These are phyloP conservation scores for Pichia sp. DNA, from an alignment of 1,139 yeast species.

Conservation along the genomic window DNA sequence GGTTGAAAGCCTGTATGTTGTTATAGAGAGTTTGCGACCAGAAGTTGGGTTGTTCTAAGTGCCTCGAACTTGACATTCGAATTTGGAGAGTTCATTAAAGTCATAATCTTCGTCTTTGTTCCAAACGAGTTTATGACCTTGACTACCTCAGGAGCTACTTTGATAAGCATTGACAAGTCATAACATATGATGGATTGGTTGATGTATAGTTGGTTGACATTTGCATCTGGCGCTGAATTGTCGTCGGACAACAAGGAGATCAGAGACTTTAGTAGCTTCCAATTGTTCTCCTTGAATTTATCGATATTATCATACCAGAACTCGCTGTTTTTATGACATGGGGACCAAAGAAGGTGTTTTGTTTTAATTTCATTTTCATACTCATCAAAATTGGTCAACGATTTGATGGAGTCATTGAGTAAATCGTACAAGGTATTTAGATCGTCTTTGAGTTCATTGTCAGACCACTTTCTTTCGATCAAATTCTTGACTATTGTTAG, in stretches of 20 bases:
- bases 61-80: constrained; percentile 93
- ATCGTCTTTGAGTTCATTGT: constrained; percentile 82
- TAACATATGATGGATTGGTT: constrained; percentile 59
- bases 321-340: constrained; percentile 82
- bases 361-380: constrained; percentile 81
- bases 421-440: constrained; percentile 53
- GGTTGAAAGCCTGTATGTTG: background rate
- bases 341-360: constrained; percentile 80
- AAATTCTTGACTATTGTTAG: constrained; percentile 63
- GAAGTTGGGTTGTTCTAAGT: constrained; percentile 84
- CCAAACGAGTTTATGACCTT: constrained; percentile 47
- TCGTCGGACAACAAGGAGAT: constrained; percentile 39
- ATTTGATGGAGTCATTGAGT: constrained; percentile 68
- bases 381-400: constrained; percentile 89
- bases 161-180: constrained; percentile 72
- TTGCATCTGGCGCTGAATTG: constrained; percentile 18
- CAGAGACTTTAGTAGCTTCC: constrained; percentile 62
- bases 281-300: constrained; percentile 72
- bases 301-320: constrained; percentile 85
- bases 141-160: constrained; percentile 55
- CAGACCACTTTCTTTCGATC: constrained; percentile 88
- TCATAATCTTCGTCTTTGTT: constrained; percentile 78
- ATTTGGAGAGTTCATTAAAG: constrained; percentile 74
- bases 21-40: constrained; percentile 68
- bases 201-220: constrained; percentile 31